phyloP scores from a whole-genome alignment of 768 basidiomycete species.

The Xerocomellus chrysenteron region DNA sequence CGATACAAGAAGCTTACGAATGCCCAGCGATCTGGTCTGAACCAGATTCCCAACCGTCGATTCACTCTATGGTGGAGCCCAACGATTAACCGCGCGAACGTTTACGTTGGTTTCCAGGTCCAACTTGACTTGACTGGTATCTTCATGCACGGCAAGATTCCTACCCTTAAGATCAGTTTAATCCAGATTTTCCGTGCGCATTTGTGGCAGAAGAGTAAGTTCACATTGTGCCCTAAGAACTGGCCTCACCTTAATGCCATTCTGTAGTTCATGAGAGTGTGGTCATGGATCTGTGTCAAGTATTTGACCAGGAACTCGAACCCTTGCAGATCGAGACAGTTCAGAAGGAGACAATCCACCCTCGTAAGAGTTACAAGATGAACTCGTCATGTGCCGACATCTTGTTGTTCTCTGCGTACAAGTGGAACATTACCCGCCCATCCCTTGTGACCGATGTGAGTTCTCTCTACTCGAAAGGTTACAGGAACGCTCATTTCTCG shows the following conservation, averaged over 20 bases:
- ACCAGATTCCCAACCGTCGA: slow-evolving; percentile 97
- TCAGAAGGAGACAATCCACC: slow-evolving; percentile 99
- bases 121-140: slow-evolving; percentile 97
- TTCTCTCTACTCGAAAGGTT: slow-evolving; percentile 1
- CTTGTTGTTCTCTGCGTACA: slow-evolving; percentile 92
- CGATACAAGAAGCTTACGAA: slow-evolving; percentile 96
- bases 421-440: slow-evolving; percentile 98
- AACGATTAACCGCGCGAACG: slow-evolving; percentile 98
- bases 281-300: slow-evolving; percentile 97
- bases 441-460: slow-evolving; percentile 91
- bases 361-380: slow-evolving; percentile 99
- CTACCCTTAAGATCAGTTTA: slow-evolving; percentile 96
- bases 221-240: slow-evolving; percentile 12
- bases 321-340: slow-evolving; percentile 98
- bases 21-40: slow-evolving; percentile 96
- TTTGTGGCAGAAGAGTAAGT: slow-evolving; percentile 98
- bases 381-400: slow-evolving; percentile 99
- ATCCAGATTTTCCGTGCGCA: slow-evolving; percentile 99
- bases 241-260: slow-evolving; percentile 8
- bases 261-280: slow-evolving; percentile 81
- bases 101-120: slow-evolving; percentile 99
- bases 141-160: slow-evolving; percentile 99
- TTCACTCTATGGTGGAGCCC: slow-evolving; percentile 99
- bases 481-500: slow-evolving; percentile 9
- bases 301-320: slow-evolving; percentile 98